Percentiles rank a stretch among this genome's conserved stretches.
phyloP scores from a whole-genome alignment of 805 yeast species.

The Monosporozyma aerobia region DNA sequence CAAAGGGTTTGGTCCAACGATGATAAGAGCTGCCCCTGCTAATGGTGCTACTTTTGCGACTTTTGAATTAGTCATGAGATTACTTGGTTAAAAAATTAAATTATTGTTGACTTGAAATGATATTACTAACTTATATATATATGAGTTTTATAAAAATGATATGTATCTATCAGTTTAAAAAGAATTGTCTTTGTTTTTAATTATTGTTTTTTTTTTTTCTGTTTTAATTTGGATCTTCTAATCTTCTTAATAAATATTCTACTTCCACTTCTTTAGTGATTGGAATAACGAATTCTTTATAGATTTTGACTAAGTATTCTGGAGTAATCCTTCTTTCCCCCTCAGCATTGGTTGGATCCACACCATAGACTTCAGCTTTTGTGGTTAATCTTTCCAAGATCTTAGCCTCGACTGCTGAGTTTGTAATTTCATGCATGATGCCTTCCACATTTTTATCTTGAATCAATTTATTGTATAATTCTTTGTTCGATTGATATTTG shows the following conservation, averaged over 20 bases:
- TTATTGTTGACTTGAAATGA: too few species aligned
- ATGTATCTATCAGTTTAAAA: neutral
- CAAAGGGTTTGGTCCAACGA: constrained; percentile 86
- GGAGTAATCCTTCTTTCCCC: constrained; percentile 74
- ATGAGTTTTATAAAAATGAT: neutral
- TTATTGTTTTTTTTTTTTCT: too few species aligned
- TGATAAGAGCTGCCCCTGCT: constrained; percentile 95
- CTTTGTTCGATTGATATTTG: constrained; percentile 65
- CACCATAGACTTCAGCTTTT: constrained; percentile 81
- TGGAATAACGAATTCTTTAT: constrained; percentile 84
- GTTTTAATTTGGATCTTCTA: constrained; percentile 35
- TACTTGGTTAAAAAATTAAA: constrained; percentile 32
- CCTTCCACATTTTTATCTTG: constrained; percentile 56
- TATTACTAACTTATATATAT: neutral
- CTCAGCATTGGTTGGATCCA: constrained; percentile 72
- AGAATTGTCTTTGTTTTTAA: too few species aligned
- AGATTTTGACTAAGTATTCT: constrained; percentile 70
- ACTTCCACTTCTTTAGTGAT: constrained; percentile 92
- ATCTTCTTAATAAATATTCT: constrained; percentile 75
- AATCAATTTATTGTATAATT: constrained; percentile 56
- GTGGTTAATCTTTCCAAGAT: constrained; percentile 68
- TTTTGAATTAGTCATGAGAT: constrained; percentile 82
- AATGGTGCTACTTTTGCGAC: constrained; percentile 95
- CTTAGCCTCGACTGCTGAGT: constrained; percentile 74
- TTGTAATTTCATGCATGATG: constrained; percentile 75